phyloP scores from a whole-genome alignment of 73 alveolate genomes.

The Diophrys appendiculata region DNA sequence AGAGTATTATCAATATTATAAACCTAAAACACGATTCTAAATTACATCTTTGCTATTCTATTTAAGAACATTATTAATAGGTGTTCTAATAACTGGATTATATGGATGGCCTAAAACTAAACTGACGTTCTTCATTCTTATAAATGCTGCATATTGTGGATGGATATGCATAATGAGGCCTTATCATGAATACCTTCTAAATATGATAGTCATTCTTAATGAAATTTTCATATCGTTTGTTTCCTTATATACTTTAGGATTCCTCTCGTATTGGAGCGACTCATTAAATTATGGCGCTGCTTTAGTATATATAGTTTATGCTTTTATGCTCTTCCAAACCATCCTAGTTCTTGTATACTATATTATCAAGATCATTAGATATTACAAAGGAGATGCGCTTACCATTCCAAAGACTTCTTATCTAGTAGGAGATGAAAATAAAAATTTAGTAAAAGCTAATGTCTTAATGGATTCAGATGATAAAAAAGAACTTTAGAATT shows the following conservation, averaged over 20 bases:
- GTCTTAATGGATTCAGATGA: too few relatives aligned
- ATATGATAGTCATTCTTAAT: neutral
- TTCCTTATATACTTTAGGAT: neutral
- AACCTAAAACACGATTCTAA: neutral
- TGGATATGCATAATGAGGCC: neutral
- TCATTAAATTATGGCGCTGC: neutral
- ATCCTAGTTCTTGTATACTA: too few relatives aligned
- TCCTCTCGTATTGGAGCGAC: neutral
- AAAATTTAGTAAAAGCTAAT: too few relatives aligned
- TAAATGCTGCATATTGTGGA: neutral
- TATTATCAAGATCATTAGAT: too few relatives aligned
- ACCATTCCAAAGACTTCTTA: too few relatives aligned
- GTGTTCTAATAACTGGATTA: neutral
- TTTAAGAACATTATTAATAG: neutral
- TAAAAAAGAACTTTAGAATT: too few relatives aligned
- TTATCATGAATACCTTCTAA: neutral
- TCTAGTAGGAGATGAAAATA: too few relatives aligned
- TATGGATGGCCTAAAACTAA: neutral
- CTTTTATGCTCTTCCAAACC: neutral
- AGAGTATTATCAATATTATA: neutral
- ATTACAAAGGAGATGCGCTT: too few relatives aligned
- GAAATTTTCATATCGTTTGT: neutral
- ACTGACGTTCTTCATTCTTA: neutral
- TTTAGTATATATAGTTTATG: too few relatives aligned
- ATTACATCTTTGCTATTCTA: too few relatives aligned